A percentile compares a stretch with the other conserved stretches of the same genome.
These are phyloP conservation scores for Centaurea solstitialis DNA, from an alignment of 129 eudicot genomes.

Conservation along the genomic window DNA sequence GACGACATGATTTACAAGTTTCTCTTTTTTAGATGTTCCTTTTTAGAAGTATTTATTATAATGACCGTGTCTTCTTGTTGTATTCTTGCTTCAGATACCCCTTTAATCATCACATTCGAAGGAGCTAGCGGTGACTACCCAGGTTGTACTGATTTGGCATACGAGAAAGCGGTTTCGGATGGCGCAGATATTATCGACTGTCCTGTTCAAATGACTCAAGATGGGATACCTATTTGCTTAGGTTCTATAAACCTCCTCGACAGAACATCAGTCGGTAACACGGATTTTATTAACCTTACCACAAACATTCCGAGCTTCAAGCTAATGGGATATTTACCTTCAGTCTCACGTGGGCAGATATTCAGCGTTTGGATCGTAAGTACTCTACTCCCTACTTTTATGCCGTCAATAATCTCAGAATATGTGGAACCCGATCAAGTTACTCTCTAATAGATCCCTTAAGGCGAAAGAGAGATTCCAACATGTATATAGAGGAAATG, in stretches of 20 bases:
- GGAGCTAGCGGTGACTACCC: constrained; percentile 98
- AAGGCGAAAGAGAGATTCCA: not conserved
- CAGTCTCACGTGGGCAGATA: constrained; percentile 70
- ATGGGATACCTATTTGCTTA: constrained; percentile 80
- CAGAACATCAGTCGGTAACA: constrained; percentile 51
- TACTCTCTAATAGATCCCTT: not conserved
- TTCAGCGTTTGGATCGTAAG: constrained; percentile 64
- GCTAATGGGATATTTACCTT: constrained; percentile 62
- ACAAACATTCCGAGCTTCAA: constrained; percentile 35
- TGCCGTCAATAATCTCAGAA: not conserved
- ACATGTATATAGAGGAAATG: not conserved
- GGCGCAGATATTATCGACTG: constrained; percentile 90
- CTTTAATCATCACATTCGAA: constrained; percentile 63
- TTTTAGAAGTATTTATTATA: not conserved
- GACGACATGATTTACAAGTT: not conserved
- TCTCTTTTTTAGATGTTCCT: not conserved
- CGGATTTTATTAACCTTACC: constrained; percentile 20
- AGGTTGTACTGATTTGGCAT: constrained; percentile 81
- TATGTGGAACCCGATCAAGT: not conserved
- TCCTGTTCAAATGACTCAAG: constrained; percentile 83
- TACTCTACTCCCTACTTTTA: constrained; percentile 2
- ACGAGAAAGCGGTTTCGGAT: constrained; percentile 67
- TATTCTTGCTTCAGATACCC: constrained; percentile 48
- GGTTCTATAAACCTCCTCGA: constrained; percentile 81
- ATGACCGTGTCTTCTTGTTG: not conserved